phyloP scores from a whole-genome alignment of 768 basidiomycete species.

The Lactifluus rugatus region DNA sequence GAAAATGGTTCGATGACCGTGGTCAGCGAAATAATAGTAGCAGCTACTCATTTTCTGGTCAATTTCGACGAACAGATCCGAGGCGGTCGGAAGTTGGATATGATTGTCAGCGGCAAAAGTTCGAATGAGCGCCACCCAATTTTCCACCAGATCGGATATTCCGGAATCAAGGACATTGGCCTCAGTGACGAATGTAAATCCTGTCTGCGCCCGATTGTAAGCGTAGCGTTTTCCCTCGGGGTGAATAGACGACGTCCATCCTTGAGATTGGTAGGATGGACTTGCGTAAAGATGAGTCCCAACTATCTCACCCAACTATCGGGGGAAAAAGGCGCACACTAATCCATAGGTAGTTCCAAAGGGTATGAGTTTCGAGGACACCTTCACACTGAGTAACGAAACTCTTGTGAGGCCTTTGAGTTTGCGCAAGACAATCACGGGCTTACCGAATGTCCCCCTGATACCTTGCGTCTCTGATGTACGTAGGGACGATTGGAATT shows the following conservation, averaged over 20 bases:
- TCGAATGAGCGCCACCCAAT: background rate
- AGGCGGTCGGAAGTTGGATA: background rate
- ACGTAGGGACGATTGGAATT: background rate
- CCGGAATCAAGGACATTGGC: background rate
- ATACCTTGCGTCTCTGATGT: background rate
- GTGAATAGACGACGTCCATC: background rate
- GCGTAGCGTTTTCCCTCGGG: slow-evolving; percentile 11
- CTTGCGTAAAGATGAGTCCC: background rate
- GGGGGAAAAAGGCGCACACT: background rate
- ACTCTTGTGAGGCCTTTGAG: background rate
- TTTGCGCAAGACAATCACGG: too few relatives aligned
- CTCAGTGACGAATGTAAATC: slow-evolving; percentile 6
- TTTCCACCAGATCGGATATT: background rate
- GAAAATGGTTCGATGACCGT: background rate
- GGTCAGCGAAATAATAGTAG: slow-evolving; percentile 9
- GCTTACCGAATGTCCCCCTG: background rate
- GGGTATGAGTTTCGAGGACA: background rate
- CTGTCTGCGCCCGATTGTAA: background rate
- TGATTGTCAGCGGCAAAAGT: background rate
- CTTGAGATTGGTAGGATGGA: background rate
- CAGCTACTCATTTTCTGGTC: background rate
- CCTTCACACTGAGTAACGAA: background rate
- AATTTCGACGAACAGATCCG: slow-evolving; percentile 10
- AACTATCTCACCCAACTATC: too few relatives aligned
- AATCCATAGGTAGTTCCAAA: background rate